phyloP scores from a whole-genome alignment of 768 basidiomycete genomes.

The Lactifluus volemus region DNA sequence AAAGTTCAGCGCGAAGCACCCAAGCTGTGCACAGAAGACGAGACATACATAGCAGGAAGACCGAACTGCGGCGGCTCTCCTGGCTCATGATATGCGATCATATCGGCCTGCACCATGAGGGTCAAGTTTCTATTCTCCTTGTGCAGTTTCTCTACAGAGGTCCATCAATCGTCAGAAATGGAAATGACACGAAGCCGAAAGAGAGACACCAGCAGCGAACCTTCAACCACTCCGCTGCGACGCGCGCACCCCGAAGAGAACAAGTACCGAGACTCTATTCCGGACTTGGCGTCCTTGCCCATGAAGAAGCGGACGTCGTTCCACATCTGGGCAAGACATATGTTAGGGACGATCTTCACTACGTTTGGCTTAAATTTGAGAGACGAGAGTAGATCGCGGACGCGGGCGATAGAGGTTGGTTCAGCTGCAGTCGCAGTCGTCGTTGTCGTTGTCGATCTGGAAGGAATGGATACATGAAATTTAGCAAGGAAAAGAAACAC shows the following conservation, averaged over 20 bases:
- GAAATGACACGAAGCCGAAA: slow-evolving; percentile 6
- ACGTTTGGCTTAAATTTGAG: slow-evolving; percentile 64
- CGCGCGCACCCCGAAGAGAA: slow-evolving; percentile 57
- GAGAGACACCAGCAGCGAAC: slow-evolving; percentile 52
- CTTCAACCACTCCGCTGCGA: slow-evolving; percentile 71
- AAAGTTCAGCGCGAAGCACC: neutral
- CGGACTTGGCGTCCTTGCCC: slow-evolving; percentile 65
- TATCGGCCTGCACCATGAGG: slow-evolving; percentile 84
- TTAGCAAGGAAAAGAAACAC: too few species aligned
- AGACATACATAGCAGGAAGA: slow-evolving; percentile 53
- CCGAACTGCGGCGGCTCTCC: slow-evolving; percentile 80
- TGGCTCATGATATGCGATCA: slow-evolving; percentile 76
- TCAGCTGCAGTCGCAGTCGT: too few species aligned
- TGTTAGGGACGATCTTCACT: slow-evolving; percentile 56
- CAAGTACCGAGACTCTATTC: slow-evolving; percentile 73
- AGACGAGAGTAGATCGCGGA: slow-evolving; percentile 46
- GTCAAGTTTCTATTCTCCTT: slow-evolving; percentile 53
- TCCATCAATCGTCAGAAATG: neutral
- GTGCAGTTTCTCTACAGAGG: slow-evolving; percentile 45
- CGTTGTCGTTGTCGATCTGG: too few species aligned
- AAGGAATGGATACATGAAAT: too few species aligned
- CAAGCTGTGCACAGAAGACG: neutral
- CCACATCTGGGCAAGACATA: slow-evolving; percentile 57
- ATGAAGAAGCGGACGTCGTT: slow-evolving; percentile 75
- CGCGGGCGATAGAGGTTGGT: slow-evolving; percentile 24